Evolutionary conservation across 805 yeast genomes (phyloP), one percentile per base, ranked within the genome.

Genomic region (Starmerella bacillaris): DNA sequence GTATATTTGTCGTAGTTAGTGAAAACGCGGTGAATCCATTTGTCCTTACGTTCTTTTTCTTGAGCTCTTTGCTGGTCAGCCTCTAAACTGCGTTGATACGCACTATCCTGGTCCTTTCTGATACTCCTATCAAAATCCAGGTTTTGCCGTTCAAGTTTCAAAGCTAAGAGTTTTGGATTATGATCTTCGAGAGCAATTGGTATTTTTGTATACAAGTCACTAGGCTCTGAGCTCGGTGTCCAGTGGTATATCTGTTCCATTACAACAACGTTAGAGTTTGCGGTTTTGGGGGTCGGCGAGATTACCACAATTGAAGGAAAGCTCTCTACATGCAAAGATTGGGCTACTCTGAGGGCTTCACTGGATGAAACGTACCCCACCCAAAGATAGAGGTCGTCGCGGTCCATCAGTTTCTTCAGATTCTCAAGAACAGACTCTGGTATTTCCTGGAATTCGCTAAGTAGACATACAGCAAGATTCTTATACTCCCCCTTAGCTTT

Each of bases 301-400:
- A 89, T 53, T 9, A 84, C 57, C 0, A 86, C 92, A 22, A 79
- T 53, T 50, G 78, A 77, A n/a, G 98, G 98, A 48, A 74, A 73
- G 43, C 69, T 67, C 16, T 80, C 66, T 27, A 75, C 74, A 38
- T 69, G 67, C 40, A 84, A 65, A 26, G 75, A 71, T 49, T 77
- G 74, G 0, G 92, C 77, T 12, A 82, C 73, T 47, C 80, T 92
- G 49, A 70, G 73, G 1, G 86, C 79, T 53, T 86, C 96, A 16
- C 83, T 70, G 37, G 72, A 72, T n/a, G 68, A 65, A 18, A 77
- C 68, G 50, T 79, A 75, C 6, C 94, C 94, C 28, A 84, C 92
- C 96, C 96, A 86, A 2, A 79, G 56, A 3, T 16, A 79, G 44
- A 2, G 74, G 51, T 30, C 78, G 65, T 31, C 64, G 65, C 68